Base-by-base conservation (phyloP, 163 green algal species). In the Smithsoniella earleae region DNA sequence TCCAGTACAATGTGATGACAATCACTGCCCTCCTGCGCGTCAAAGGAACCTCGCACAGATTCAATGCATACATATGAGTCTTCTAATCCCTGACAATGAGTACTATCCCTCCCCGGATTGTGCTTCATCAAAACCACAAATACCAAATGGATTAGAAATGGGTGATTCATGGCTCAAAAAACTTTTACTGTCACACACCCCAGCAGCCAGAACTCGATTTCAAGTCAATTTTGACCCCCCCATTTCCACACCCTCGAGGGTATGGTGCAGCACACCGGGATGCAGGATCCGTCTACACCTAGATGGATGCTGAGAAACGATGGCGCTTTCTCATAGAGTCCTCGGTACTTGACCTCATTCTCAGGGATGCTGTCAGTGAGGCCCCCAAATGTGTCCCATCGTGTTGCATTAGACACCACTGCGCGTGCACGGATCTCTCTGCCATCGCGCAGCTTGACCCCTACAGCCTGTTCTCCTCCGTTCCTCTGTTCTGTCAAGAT, bases 311-410 rank as follows among this genome's bases (percentile, higher is more conserved):
- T 89, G 28, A 98, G 77, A 84, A 98, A 98, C 43, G 86, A 95
- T 27, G 92, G 92, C 5, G 88, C 84, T 86, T 96, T 97, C 72
- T 89, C 92, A 84, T 96, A 97, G 3, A 87, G 83, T 65, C 84
- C 52, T 75, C 77, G 73, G 58, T 80, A 82, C 33, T 82, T 62
- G 49, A 66, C 34, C 81, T 93, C 87, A 18, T 79, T 75, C 49
- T 83, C 40, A 1, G 86, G 86, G 78, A 95, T 81, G 25, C 80
- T 46, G 27, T 83, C 66, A 33, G 96, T 37, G 78, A 96, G 74
- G n/a, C 84, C 79, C 78, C 92, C 89, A 76, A 98, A 98, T 2
- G 92, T 98, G 86, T 98, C 92, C 92, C 92, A 98, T 28, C 93
- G 81, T 2, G 92, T 98, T 4, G 92, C 92, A 73, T 98, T 98